Evolutionary conservation across 108 stramenopile genomes (phyloP).

Genomic region (Skeletonema costatum): DNA sequence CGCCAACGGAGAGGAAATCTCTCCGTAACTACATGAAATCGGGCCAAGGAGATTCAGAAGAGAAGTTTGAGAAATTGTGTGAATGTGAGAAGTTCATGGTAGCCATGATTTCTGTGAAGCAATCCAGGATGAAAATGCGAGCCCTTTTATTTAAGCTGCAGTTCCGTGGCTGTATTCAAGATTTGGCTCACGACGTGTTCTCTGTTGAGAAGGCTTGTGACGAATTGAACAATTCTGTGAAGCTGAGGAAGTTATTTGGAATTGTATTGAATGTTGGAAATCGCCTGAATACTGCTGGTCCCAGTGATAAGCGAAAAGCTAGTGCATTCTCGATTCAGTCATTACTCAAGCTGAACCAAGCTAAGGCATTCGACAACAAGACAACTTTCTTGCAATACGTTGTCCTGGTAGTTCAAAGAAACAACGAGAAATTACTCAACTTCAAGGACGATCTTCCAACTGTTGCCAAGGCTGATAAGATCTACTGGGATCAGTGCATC

Average conservation of each 20-base stretch:
- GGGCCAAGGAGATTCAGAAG: constrained; percentile 63
- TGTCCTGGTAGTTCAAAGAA: constrained; percentile 83
- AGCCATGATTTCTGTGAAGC: constrained; percentile 91
- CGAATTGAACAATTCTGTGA: constrained; percentile 73
- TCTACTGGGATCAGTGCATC: constrained; percentile 86
- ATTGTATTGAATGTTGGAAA: constrained; percentile 93
- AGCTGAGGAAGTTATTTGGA: constrained; percentile 86
- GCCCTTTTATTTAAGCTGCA: constrained; percentile 89
- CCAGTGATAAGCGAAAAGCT: constrained; percentile 68
- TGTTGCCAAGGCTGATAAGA: constrained; percentile 78
- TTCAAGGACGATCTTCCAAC: constrained; percentile 84
- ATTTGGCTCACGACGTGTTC: constrained; percentile 61
- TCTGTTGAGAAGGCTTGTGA: constrained; percentile 83
- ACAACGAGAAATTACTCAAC: constrained; percentile 75
- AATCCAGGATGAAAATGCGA: constrained; percentile 79
- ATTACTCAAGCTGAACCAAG: constrained; percentile 90
- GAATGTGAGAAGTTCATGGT: constrained; percentile 93
- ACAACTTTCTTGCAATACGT: constrained; percentile 96
- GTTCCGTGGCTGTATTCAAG: constrained; percentile 74
- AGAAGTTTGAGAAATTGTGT: constrained; percentile 77
- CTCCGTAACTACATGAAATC: constrained; percentile 80
- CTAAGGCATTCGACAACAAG: constrained; percentile 97
- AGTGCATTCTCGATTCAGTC: constrained; percentile 93
- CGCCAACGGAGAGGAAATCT: constrained; percentile 68
- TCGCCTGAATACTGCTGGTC: constrained; percentile 87